phyloP scores from a whole-genome alignment of 73 alveolate species.

The Paramecium biaurelia region DNA sequence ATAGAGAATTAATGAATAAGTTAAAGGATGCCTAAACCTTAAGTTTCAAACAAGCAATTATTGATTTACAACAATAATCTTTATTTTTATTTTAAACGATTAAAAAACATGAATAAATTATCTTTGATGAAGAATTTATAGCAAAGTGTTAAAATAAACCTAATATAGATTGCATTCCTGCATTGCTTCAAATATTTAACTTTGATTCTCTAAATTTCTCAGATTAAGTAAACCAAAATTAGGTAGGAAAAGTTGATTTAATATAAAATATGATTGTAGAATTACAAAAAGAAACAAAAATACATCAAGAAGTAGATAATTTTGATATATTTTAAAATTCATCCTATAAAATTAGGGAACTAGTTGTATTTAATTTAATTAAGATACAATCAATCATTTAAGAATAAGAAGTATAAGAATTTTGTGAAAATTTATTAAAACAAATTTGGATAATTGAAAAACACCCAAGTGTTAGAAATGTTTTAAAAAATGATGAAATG shows the following conservation, averaged over 20 bases:
- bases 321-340: background rate
- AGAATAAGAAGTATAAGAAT: background rate
- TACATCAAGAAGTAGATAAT: background rate
- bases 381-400: background rate
- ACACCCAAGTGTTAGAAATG: background rate
- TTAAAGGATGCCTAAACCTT: background rate
- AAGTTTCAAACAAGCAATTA: background rate
- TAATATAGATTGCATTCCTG: background rate
- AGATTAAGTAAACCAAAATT: background rate
- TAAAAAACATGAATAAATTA: background rate
- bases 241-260: background rate
- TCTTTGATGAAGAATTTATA: background rate
- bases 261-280: background rate
- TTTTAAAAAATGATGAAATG: background rate
- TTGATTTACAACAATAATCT: background rate
- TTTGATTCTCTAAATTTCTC: background rate
- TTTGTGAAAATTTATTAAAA: background rate
- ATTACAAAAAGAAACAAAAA: background rate
- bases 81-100: background rate
- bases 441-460: background rate
- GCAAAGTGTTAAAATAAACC: background rate
- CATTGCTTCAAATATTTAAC: background rate
- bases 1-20: background rate
- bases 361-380: background rate
- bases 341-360: background rate